A percentile compares a stretch with the other conserved stretches of the same genome.
Evolutionary conservation across 176 grass and related monocot genomes (phyloP).

Genomic region (Rhynchospora pubera): DNA sequence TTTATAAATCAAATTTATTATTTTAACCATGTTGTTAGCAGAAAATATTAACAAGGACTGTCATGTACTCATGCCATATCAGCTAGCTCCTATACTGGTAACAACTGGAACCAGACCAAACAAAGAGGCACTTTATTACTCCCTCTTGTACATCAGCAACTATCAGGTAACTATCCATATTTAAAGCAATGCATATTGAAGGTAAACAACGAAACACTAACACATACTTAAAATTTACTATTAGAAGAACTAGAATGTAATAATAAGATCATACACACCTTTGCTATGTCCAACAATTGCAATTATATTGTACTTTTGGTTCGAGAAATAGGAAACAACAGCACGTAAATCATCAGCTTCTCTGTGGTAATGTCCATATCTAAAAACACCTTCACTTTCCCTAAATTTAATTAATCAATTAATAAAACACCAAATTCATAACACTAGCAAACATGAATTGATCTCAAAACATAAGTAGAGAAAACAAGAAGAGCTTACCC

Average conservation of each 20-base stretch:
- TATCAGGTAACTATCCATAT: too few species aligned
- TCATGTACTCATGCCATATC: not conserved
- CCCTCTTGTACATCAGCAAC: not conserved
- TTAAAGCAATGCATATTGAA: not conserved
- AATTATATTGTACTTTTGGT: conserved; percentile 54
- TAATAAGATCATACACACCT: conserved; percentile 31
- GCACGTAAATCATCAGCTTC: conserved; percentile 61
- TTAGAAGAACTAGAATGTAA: not conserved
- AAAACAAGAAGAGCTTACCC: conserved; percentile 35
- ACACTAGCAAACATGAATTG: not conserved
- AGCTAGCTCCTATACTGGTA: not conserved
- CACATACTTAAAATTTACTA: not conserved
- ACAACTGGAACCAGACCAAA: not conserved
- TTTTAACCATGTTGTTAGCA: not conserved
- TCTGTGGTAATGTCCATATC: conserved; percentile 72
- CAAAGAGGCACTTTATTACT: not conserved
- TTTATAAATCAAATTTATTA: not conserved
- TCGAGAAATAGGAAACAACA: conserved; percentile 52
- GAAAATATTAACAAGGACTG: not conserved
- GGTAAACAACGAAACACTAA: not conserved
- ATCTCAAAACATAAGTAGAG: not conserved
- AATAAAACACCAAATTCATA: not conserved
- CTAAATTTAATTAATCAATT: conserved; percentile 24
- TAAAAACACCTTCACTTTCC: conserved; percentile 75
- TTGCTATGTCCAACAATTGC: conserved; percentile 91